Conservation (phyloP, 495 filamentous ascomycete species). For the Paragyromitra xinjiangensis region DNA sequence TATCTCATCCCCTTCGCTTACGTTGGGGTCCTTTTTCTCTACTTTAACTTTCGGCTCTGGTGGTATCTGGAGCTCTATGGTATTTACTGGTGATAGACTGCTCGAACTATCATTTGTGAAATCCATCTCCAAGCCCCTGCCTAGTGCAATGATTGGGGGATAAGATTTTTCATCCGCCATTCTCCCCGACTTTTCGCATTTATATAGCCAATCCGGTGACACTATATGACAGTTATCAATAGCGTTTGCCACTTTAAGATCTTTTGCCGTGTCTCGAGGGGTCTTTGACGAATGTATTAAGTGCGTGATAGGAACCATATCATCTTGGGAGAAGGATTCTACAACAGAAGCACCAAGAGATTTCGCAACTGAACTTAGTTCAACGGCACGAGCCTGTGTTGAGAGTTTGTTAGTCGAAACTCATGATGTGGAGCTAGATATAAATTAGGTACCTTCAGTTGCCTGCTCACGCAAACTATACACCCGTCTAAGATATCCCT, state of each 20-base stretch:
- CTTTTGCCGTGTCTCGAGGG: constrained; percentile 37
- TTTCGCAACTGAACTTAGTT: constrained; percentile 47
- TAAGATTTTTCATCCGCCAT: constrained; percentile 50
- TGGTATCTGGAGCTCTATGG: constrained; percentile 34
- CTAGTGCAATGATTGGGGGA: constrained; percentile 11
- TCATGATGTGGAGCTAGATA: not conserved
- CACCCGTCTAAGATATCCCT: constrained; percentile 40
- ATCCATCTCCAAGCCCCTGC: constrained; percentile 39
- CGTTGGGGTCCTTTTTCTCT: constrained; percentile 8
- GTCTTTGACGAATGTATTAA: constrained; percentile 51
- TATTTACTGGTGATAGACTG: constrained; percentile 42
- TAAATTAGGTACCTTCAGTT: constrained; percentile 46
- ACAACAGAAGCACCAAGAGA: constrained; percentile 50
- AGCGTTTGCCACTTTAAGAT: constrained; percentile 44
- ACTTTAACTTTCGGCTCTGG: constrained; percentile 13
- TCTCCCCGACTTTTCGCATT: constrained; percentile 37
- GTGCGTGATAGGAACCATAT: constrained; percentile 48
- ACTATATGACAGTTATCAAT: constrained; percentile 53
- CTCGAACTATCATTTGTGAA: constrained; percentile 39
- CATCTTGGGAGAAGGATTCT: constrained; percentile 43
- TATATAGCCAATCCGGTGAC: constrained; percentile 50
- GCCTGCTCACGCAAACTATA: constrained; percentile 46
- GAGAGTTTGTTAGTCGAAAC: constrained; percentile 7
- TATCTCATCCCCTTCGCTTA: constrained; percentile 27
- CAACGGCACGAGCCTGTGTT: constrained; percentile 42